Evolutionary conservation across 163 green algal genomes (phyloP).

Genomic region (Picocystis sp.): DNA sequence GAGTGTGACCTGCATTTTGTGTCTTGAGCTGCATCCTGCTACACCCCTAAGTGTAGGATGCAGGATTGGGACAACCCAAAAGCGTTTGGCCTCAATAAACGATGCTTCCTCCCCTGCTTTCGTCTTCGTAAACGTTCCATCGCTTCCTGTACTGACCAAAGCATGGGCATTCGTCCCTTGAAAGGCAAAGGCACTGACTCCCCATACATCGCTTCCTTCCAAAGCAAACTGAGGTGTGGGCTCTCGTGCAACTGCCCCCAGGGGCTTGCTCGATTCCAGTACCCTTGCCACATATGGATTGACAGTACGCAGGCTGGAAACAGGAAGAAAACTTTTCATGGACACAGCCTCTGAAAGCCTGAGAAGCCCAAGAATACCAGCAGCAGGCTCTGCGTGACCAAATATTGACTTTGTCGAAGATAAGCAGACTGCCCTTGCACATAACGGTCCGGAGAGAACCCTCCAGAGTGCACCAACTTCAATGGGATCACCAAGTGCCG

Average conservation of each 20-base stretch:
- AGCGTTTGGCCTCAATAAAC: too few species aligned
- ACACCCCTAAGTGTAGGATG: too few species aligned
- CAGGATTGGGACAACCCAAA: too few species aligned
- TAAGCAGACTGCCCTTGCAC: background rate
- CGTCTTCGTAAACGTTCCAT: background rate
- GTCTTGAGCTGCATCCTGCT: too few species aligned
- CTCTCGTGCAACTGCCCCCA: too few species aligned
- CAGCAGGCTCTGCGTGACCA: slow-evolving; percentile 32
- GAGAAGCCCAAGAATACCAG: slow-evolving; percentile 17
- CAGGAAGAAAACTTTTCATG: background rate
- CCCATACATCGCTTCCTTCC: slow-evolving; percentile 6
- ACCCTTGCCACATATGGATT: slow-evolving; percentile 3
- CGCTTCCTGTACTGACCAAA: background rate
- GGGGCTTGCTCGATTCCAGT: background rate
- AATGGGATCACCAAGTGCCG: slow-evolving; percentile 48
- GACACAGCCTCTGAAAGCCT: background rate
- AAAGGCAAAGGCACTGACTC: slow-evolving; percentile 64
- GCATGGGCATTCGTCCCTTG: slow-evolving; percentile 50
- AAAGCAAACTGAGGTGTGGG: too few species aligned
- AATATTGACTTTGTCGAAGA: slow-evolving; percentile 15
- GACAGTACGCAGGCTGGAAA: background rate
- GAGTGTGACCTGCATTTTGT: too few species aligned
- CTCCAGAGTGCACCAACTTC: slow-evolving; percentile 39
- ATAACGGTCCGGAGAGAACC: slow-evolving; percentile 7
- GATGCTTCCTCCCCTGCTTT: too few species aligned